Evolutionary conservation across 345 rosid species (phyloP), one percentile per base, ranked within the genome.

Genomic region (Syzygium oleosum): DNA sequence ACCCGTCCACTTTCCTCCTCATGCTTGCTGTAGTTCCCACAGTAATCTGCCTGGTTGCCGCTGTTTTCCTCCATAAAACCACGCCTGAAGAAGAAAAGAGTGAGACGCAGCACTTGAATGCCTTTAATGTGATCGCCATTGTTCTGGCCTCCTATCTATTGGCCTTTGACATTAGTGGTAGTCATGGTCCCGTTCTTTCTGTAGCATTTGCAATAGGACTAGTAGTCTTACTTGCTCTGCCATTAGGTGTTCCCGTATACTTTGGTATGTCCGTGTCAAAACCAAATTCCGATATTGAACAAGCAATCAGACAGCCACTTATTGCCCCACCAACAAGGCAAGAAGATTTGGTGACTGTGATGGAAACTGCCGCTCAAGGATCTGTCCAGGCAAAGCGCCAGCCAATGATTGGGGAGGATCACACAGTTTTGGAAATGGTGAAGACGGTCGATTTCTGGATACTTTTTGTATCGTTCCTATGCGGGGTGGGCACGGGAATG

Each of bases 21-120:
- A 91, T 93, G 51, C 94, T 95, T 12, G 88, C 97, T 5, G 86
- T 94, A 27, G 93, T 91, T 19, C 97, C 97, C 16, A 91, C 91
- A 55, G 84, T 88, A 19, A 88, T 95, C 29, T 94, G 94, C 89
- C 89, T 94, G 84, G 65, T 90, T 79, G 95, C 95, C 19, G 88
- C 89, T 31, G 53, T 90, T 41, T 95, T 95, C 89, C 96, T 94
- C 91, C 88, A 88, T 9, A 91, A 91, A 85, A 61, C 89, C 23
- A 85, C 93, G 38, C 93, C 93, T 1, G 85, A 91, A n/a, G 94
- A 94, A 87, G 89, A 89, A 5, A 85, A 88, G 51, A 87, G 90
- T 59, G 96, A 94, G 87, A 58, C 92, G 4, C 78, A 68, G 2
- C 90, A 87, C 87, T 88, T 94, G 89, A 85, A 89, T 46, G 88